Evolutionary conservation across 176 grass and related monocot species (phyloP).

Genomic region (Pharus latifolius): DNA sequence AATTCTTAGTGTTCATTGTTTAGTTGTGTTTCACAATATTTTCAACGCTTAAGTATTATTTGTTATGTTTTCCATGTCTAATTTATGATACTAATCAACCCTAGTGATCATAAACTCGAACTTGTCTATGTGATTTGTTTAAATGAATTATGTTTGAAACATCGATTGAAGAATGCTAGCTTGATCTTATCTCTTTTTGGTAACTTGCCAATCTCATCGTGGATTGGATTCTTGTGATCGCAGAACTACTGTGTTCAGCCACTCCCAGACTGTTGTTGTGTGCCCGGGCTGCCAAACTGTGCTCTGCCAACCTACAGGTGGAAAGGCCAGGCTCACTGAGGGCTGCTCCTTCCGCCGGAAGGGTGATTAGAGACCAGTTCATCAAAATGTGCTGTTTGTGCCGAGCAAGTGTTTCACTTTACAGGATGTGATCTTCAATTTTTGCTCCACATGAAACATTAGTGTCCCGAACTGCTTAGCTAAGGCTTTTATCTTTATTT

Average conservation of each 20-base stretch:
- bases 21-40: not conserved
- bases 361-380: conserved; percentile 24
- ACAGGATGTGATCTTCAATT: conserved; percentile 12
- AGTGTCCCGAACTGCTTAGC: conserved; percentile 1
- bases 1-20: not conserved
- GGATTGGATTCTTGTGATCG: not conserved
- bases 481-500: not conserved
- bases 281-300: conserved; percentile 59
- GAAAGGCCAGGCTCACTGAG: conserved; percentile 61
- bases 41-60: not conserved
- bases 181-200: not conserved
- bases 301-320: conserved; percentile 66
- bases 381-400: not conserved
- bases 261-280: conserved; percentile 66
- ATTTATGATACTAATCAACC: not conserved
- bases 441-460: conserved; percentile 5
- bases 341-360: conserved; percentile 76
- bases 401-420: not conserved
- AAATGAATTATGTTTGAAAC: not conserved
- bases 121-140: not conserved
- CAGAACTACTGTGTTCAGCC: conserved; percentile 70
- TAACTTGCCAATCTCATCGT: not conserved
- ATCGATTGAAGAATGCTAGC: not conserved
- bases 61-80: not conserved
- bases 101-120: not conserved